Percentiles rank a stretch among this genome's conserved stretches.
Conservation (phyloP, 2,329 filamentous ascomycete genomes). For the Verticillium nonalfalfae region DNA sequence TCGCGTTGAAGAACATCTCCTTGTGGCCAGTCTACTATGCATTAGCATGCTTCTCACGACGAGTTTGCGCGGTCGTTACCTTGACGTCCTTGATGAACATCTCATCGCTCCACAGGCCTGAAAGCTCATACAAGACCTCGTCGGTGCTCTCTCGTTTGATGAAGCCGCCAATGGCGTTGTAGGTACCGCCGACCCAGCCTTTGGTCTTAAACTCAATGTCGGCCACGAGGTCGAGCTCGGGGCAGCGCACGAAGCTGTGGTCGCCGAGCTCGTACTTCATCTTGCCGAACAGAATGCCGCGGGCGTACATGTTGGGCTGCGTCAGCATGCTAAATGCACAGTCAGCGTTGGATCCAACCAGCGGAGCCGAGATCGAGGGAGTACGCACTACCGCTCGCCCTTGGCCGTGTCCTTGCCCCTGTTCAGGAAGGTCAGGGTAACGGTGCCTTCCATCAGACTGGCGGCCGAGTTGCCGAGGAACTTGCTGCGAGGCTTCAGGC, state of each 20-base stretch:
- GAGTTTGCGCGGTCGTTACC: slow-evolving; percentile 36
- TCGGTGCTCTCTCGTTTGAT: slow-evolving; percentile 87
- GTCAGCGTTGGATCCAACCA: slow-evolving; percentile 8
- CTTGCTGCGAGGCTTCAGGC: slow-evolving; percentile 87
- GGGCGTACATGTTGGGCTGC: slow-evolving; percentile 98
- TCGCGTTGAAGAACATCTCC: slow-evolving; percentile 84
- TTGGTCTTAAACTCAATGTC: slow-evolving; percentile 99
- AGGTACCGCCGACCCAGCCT: slow-evolving; percentile 92
- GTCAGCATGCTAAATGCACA: slow-evolving; percentile 66
- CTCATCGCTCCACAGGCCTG: slow-evolving; percentile 87
- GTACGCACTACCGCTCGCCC: slow-evolving; percentile 80
- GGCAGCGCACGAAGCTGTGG: slow-evolving; percentile 87
- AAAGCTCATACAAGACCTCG: slow-evolving; percentile 84
- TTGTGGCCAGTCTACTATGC: slow-evolving; percentile 71
- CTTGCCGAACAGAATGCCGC: slow-evolving; percentile 94
- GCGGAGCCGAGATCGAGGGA: background rate
- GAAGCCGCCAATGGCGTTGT: slow-evolving; percentile 88
- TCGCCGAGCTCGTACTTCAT: slow-evolving; percentile 99
- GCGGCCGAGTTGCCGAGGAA: slow-evolving; percentile 97
- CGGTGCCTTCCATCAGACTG: slow-evolving; percentile 96
- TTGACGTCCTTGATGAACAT: slow-evolving; percentile 85
- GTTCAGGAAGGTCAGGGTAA: slow-evolving; percentile 77
- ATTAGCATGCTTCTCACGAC: background rate
- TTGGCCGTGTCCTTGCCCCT: slow-evolving; percentile 56
- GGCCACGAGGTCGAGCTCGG: slow-evolving; percentile 77